Evolutionary conservation across 768 basidiomycete genomes (phyloP).

Genomic region (Leccinum subtestaceum): DNA sequence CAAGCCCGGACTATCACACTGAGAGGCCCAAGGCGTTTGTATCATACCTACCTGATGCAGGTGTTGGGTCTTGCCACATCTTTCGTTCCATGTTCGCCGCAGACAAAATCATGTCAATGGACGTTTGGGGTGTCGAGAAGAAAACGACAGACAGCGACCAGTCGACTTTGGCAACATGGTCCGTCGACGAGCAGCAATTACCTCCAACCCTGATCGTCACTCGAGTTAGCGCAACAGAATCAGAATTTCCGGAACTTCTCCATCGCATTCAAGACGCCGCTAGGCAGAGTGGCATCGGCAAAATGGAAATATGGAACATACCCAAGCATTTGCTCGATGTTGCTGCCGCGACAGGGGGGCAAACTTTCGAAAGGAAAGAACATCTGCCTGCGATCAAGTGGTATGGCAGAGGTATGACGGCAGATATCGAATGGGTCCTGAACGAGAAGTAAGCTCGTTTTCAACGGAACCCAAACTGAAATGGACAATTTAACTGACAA

Average conservation of each 20-base stretch:
- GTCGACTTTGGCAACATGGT: slow-evolving; percentile 43
- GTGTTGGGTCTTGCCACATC: slow-evolving; percentile 44
- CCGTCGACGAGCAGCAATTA: slow-evolving; percentile 35
- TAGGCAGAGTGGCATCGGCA: slow-evolving; percentile 31
- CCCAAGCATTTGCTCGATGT: slow-evolving; percentile 30
- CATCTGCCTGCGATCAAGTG: slow-evolving; percentile 47
- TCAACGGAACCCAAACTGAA: background rate
- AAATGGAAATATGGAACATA: slow-evolving; percentile 50
- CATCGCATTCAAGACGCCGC: slow-evolving; percentile 36
- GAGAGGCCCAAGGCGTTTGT: slow-evolving; percentile 23
- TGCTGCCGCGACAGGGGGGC: slow-evolving; percentile 32
- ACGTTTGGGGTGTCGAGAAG: slow-evolving; percentile 22
- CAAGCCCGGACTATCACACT: slow-evolving; percentile 6
- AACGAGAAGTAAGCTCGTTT: slow-evolving; percentile 43
- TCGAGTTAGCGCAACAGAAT: slow-evolving; percentile 34
- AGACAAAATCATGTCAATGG: slow-evolving; percentile 11
- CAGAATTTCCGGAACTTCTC: slow-evolving; percentile 37
- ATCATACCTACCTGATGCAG: slow-evolving; percentile 42
- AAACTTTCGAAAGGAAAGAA: slow-evolving; percentile 33
- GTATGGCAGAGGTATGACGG: slow-evolving; percentile 40
- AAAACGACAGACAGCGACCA: background rate
- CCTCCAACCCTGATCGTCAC: slow-evolving; percentile 43
- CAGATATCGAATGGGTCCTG: slow-evolving; percentile 41
- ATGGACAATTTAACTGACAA: background rate
- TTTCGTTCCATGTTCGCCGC: slow-evolving; percentile 28